Base-by-base conservation (phyloP, 768 basidiomycete genomes). In the Hysterangium stoloniferum region DNA sequence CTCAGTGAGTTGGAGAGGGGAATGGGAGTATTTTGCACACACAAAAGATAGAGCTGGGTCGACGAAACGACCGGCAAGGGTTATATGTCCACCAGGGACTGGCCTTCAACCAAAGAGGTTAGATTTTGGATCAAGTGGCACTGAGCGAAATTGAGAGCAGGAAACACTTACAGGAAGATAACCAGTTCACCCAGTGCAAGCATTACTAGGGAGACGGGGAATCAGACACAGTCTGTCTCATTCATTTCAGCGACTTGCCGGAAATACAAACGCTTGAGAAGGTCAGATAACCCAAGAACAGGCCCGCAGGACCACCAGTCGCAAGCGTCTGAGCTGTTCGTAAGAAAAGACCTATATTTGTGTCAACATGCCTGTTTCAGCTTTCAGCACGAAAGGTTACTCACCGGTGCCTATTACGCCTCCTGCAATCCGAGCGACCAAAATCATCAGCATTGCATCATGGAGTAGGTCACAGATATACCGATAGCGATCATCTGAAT, bases 1-100 rank as follows among this genome's bases (percentile, higher is more conserved):
- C 13, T 27, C 22, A 13, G 22, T 45, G 29, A n/a, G 9, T 9
- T 42, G 28, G 43, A 25, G 28, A n/a, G 11, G 43, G n/a, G 43
- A 25, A 45, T 6, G 24, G 22, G 20, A 44, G 24, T 4, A 5
- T 19, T 17, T 22, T n/a, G 11, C 6, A 45, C 12, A 45, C 29
- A 46, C 47, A 36, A 71, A 69, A n/a, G 84, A 82, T 53, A 86
- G 68, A 2, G 86, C 83, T 12, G 80, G 82, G 53, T 87, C 78
- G 7, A 91, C 82, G 59, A 90, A 92, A 28, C 88, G 84, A 61
- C 82, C 86, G 0, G 89, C 81, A 15, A 91, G 66, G 52, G 72
- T 85, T 63, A 90, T 88, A 57, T 90, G 88, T 33, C 79, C 88
- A 52, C 88, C 88, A 20, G 85, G 73, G 44, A 91, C 72, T 0